Conservation (phyloP, 129 eudicot species). For the Smallanthus sonchifolius region DNA sequence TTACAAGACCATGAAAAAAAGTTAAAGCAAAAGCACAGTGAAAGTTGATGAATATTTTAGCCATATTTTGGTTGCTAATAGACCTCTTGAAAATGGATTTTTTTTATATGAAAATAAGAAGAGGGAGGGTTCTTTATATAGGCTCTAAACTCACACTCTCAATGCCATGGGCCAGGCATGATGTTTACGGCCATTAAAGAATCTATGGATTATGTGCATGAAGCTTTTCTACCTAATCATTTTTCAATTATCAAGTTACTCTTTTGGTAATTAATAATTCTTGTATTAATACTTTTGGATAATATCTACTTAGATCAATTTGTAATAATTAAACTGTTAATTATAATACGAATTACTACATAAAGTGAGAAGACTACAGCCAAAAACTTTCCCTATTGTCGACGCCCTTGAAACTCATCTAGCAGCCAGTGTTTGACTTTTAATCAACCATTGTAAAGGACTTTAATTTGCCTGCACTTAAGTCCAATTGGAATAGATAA, state of each 20-base stretch:
- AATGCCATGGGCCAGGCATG: conserved; percentile 38
- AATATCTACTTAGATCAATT: background rate
- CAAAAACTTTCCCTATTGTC: conserved; percentile 19
- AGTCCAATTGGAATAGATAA: conserved; percentile 4
- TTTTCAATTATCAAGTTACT: conserved; percentile 10
- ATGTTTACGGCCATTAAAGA: conserved; percentile 28
- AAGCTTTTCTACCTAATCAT: conserved; percentile 19
- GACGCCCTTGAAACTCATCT: conserved; percentile 26
- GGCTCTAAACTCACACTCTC: conserved; percentile 18
- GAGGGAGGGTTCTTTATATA: conserved; percentile 30
- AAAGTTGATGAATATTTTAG: conserved; percentile 20
- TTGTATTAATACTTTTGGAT: background rate
- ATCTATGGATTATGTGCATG: conserved; percentile 30
- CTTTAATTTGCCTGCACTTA: conserved; percentile 28
- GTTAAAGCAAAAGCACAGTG: conserved; percentile 12
- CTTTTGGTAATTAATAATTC: background rate
- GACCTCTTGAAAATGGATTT: conserved; percentile 9
- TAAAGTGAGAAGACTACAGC: conserved; percentile 15
- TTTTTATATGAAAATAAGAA: conserved; percentile 12
- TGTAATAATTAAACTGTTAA: background rate
- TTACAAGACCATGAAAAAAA: conserved; percentile 19
- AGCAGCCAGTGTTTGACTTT: conserved; percentile 32
- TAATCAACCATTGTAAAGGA: conserved; percentile 21
- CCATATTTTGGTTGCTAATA: conserved; percentile 32
- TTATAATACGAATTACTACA: background rate